Base-by-base conservation (phyloP, 2,329 filamentous ascomycete species). In the Coniochaeta sp. region DNA sequence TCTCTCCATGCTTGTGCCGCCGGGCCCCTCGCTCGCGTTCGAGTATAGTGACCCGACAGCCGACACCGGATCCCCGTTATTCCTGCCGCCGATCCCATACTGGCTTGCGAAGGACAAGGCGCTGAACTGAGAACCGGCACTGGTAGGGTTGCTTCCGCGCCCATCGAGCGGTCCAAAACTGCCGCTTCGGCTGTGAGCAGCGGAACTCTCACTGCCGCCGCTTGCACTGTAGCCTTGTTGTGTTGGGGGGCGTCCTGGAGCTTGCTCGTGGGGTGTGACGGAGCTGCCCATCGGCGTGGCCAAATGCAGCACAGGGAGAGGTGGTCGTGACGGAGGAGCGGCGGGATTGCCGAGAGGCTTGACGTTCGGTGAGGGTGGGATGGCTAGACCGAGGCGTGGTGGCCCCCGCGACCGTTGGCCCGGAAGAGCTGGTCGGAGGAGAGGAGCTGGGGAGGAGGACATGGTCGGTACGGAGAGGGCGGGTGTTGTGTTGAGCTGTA, bases 121-220 rank as follows among this genome's bases (percentile, higher is more conserved):
- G 2, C 89, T 94, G 64, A 88, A 94, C 58, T 90, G 88, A 9
- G 90, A 94, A n/a, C 87, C 89, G n/a, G 91, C 91, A 18, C 89
- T 92, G 6, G 86, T 88, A 30, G 91, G 89, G 51, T 89, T 90
- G 68, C 88, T 94, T 24, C 79, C 83, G 56, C 85, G 81, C 50
- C 86, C 85, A 63, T 94, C 89, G 42, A 87, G 68, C 52, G 83
- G 82, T 1, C 88, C 88, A 62, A 94, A 92, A 68, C 89, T 95
- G 38, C 89, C 89, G 16, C 88, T 88, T 62, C 90, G 79, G 55
- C 89, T 95, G 66, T 92, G 86, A 53, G 84, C 85, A 47, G 80
- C 81, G 62, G 88, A 92, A 63, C 83, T 85, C 67, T 94, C 88
- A 67, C 89, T 95, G 46, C 87, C 85, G 16, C 85, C 87, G 56